Percentiles rank a stretch among this genome's conserved stretches.
Conservation (phyloP, 345 rosid species). For the Lepidium didymum region DNA sequence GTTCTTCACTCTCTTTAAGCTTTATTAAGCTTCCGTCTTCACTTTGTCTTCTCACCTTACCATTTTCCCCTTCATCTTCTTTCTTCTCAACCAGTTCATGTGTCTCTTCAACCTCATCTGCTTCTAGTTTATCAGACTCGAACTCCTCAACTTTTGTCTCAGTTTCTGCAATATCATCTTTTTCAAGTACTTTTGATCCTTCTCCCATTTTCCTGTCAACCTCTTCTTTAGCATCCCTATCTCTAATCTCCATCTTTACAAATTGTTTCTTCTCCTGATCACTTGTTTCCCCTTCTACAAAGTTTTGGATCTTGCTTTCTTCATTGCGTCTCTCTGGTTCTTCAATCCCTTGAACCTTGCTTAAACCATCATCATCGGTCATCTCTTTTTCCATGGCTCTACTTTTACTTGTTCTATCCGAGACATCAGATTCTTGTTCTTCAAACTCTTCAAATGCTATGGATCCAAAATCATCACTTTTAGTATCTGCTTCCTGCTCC, state of each 20-base stretch:
- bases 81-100: not conserved
- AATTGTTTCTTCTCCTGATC: not conserved
- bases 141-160: not conserved
- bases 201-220: not conserved
- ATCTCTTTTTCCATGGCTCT: not conserved
- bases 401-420: not conserved
- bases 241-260: not conserved
- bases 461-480: not conserved
- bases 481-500: constrained; percentile 2
- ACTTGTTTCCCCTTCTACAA: not conserved
- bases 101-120: not conserved
- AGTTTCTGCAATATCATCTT: not conserved
- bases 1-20: not conserved
- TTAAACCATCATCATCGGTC: not conserved
- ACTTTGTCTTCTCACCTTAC: not conserved
- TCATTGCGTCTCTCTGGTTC: not conserved
- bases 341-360: not conserved
- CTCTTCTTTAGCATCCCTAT: not conserved
- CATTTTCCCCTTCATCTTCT: not conserved
- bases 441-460: not conserved
- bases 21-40: not conserved
- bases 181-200: not conserved
- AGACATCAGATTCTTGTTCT: not conserved
- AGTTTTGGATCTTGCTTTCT: not conserved
- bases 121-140: not conserved